Evolutionary conservation across 106 monocot genomes (phyloP).

Genomic region (Acorus calamus): DNA sequence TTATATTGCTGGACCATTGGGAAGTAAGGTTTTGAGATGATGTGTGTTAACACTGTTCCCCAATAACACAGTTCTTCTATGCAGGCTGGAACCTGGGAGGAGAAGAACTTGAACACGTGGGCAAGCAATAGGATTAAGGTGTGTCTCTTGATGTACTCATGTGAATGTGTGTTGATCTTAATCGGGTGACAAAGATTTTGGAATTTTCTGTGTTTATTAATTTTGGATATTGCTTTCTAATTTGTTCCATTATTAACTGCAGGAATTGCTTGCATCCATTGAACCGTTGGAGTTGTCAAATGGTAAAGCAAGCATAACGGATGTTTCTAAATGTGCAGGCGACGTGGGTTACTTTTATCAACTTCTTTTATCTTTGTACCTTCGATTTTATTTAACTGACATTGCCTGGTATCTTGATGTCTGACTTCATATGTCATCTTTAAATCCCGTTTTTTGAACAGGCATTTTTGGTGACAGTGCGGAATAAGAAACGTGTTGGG

Average conservation of each 20-base stretch:
- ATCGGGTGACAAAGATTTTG: not conserved
- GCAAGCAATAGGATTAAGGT: conserved; percentile 88
- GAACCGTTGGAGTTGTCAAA: conserved; percentile 51
- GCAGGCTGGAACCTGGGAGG: conserved; percentile 99
- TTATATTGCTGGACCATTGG: too few relatives aligned
- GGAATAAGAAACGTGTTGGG: conserved; percentile 87
- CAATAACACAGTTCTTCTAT: conserved; percentile 1
- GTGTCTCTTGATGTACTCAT: not conserved
- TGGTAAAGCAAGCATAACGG: conserved; percentile 59
- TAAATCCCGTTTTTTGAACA: conserved; percentile 8
- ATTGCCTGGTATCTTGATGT: not conserved
- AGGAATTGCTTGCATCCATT: conserved; percentile 66
- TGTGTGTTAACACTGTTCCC: too few relatives aligned
- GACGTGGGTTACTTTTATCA: conserved; percentile 51
- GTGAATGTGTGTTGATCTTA: not conserved
- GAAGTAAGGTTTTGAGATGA: too few relatives aligned
- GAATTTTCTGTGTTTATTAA: not conserved
- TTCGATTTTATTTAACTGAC: too few relatives aligned
- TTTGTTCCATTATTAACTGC: conserved; percentile 9
- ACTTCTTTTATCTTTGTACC: too few relatives aligned
- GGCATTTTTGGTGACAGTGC: conserved; percentile 80
- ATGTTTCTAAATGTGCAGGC: conserved; percentile 78
- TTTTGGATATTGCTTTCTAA: not conserved
- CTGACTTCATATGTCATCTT: not conserved
- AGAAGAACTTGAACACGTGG: conserved; percentile 94